phyloP scores from a whole-genome alignment of 768 basidiomycete genomes.

The Panaeolus papilionaceus region DNA sequence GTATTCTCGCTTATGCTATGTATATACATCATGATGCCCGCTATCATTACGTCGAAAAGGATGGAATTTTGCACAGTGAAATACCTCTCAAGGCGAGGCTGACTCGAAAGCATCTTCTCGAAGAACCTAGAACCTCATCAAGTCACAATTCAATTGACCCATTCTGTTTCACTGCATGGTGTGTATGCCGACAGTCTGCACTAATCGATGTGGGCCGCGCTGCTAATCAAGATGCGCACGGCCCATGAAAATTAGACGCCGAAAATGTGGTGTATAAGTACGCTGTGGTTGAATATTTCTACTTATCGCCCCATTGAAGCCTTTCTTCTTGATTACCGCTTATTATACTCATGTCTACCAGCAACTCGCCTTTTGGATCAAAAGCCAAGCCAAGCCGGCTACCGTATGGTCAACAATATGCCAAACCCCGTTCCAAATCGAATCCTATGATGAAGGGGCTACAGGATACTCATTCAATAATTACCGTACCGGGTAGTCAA shows the following conservation, averaged over 20 bases:
- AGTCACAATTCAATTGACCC: neutral
- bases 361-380: neutral
- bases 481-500: neutral
- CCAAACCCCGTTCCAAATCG: neutral
- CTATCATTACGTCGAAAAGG: too few species aligned
- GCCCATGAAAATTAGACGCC: neutral
- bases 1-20: too few species aligned
- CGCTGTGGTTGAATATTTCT: neutral
- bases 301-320: neutral
- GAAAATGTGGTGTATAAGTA: neutral
- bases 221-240: neutral
- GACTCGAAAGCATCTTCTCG: neutral
- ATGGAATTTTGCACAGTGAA: too few species aligned
- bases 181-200: neutral
- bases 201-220: neutral
- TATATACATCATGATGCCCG: too few species aligned
- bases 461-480: neutral
- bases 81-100: too few species aligned
- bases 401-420: neutral
- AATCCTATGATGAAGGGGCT: neutral
- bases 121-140: neutral
- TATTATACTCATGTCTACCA: neutral
- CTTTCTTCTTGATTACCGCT: neutral
- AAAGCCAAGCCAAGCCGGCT: neutral
- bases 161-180: neutral